Base-by-base conservation (phyloP, 2,329 filamentous ascomycete genomes). In the Ustilaginoidea virens region DNA sequence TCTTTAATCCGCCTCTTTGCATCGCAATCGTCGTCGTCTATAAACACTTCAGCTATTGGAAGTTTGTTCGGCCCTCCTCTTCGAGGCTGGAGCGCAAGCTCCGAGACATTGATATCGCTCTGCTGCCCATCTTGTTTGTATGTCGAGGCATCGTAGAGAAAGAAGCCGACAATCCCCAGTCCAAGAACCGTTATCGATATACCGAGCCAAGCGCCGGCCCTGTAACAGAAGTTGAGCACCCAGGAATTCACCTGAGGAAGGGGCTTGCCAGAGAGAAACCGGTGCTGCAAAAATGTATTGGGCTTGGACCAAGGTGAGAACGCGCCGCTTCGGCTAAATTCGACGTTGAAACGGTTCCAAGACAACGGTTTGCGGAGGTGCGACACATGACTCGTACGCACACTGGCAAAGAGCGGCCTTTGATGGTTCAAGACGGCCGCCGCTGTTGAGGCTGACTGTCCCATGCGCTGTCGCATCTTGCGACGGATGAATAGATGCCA, bases 11-110 rank as follows among this genome's bases (percentile, higher is more conserved):
- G 63, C 37, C 62, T 65, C 55, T 75, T 85, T 32, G 69, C 66
- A 10, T 76, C 69, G 29, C 60, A 72, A 39, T 94, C 87, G 42
- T 92, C 74, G 46, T 96, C 90, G 46, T 93, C 86, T 23, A 98
- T 74, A 36, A 86, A 71, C 15, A 80, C 72, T 38, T 94, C 82
- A 13, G 80, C 76, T 34, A 98, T 90, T 2, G 87, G 90, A 19
- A 98, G 58, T 45, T 98, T 93, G 63, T 98, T 96, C 0, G 87
- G 86, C 0, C 90, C 90, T 31, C 90, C 90, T 34, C 67, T 68
- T 38, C 75, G 70, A 2, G 90, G 90, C 33, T 74, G 74, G 30
- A 98, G 60, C 1, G 90, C 90, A 20, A 83, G 58, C 41, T 82
- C 69, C 2, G 86, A 86, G n/a, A 98, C 79, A 28, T 77, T 68